Evolutionary conservation across 768 basidiomycete genomes (phyloP), one percentile per base, ranked within the genome.

Genomic region (Agrocybe chaxingu): DNA sequence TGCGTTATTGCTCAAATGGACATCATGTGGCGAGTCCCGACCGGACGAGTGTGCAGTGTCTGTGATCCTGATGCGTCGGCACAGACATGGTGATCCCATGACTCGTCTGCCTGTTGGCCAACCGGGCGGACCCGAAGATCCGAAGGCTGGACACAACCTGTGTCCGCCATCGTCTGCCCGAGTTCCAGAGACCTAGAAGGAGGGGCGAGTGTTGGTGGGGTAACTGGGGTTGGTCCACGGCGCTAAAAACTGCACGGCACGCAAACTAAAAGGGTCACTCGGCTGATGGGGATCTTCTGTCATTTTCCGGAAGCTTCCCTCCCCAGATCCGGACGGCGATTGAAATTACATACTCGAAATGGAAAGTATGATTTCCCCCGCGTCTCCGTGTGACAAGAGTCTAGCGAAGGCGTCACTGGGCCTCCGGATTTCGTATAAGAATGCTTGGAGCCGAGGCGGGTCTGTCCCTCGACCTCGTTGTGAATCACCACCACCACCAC

Each of bases 401-500:
- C 24, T 24, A 5, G 24, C 36, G 11, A 47, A 47, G 33, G 34
- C 50, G 45, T 50, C 49, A 50, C 49, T 43, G 11, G 16, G 16
- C 19, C 29, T 13, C 19, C 35, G 34, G 12, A 51, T 39, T 51
- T 45, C 9, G 44, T 47, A 50, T 55, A 55, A 51, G 52, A 52
- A 19, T 12, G 18, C 42, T 34, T 40, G 32, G 29, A 19, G 18
- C 30, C 34, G 34, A 12, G 11, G 30, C 30, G 10, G 18, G 8
- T 16, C 4, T 8, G 13, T n/a, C 16, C 35, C 24, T n/a, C 47
- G 47, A 24, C 2, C 24, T 16, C 16, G 16, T 16, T 16, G 16
- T 48, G 40, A 52, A 45, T 56, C 42, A 55, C 54, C 55, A 24
- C 50, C 50, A 46, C 45, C 38, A 38, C 43, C 42, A 52, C 53